These are phyloP conservation scores for Lasiosphaeria miniovina DNA, from an alignment of 495 filamentous ascomycete genomes.

Conservation along the genomic window DNA sequence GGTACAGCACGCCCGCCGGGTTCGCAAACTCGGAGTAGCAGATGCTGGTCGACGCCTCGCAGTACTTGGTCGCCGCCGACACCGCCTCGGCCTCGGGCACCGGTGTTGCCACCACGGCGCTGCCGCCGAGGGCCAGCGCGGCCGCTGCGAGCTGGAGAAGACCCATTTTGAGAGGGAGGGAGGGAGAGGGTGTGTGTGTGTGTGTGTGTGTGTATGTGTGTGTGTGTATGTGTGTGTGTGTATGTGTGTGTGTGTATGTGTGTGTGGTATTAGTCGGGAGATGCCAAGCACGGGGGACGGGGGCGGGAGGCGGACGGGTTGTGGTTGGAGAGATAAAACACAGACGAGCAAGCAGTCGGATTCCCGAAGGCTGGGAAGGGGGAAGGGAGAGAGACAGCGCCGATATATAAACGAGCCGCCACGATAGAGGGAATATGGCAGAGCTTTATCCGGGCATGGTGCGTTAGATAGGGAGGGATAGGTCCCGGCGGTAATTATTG, in stretches of 20 bases:
- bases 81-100: constrained; percentile 19
- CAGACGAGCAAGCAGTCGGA: not conserved
- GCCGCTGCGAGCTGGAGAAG: constrained; percentile 27
- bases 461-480: not conserved
- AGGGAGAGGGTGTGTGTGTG: not conserved
- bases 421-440: not conserved
- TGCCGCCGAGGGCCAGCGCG: constrained; percentile 22
- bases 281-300: not conserved
- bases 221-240: too few relatives aligned
- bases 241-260: too few relatives aligned
- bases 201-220: too few relatives aligned
- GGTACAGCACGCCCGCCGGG: constrained; percentile 30
- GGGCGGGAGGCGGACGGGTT: not conserved
- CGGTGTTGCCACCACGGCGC: constrained; percentile 19
- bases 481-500: not conserved
- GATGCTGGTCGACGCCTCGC: constrained; percentile 31
- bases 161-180: constrained; percentile 24
- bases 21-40: constrained; percentile 38
- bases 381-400: not conserved
- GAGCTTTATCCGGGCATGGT: constrained; percentile 1
- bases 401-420: not conserved
- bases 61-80: constrained; percentile 26
- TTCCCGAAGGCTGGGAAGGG: not conserved
- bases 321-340: not conserved
- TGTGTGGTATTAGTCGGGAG: not conserved